phyloP scores from a whole-genome alignment of 768 basidiomycete genomes.

The Tylopilus plumbeoviolaceoides region DNA sequence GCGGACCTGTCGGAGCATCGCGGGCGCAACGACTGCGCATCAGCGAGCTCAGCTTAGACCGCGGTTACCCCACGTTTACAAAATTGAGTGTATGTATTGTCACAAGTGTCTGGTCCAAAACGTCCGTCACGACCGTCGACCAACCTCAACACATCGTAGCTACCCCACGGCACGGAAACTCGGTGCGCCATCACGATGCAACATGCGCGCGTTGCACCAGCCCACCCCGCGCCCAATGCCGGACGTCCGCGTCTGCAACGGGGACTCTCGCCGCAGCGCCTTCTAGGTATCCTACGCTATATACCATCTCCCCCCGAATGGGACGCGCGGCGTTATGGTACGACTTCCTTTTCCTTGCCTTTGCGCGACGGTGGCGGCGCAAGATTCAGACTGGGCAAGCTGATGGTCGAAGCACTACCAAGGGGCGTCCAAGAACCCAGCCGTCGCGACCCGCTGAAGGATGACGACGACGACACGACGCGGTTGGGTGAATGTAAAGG shows the following conservation, averaged over 20 bases:
- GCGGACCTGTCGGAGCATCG: constrained; percentile 14
- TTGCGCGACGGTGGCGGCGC: constrained; percentile 38
- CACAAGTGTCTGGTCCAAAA: constrained; percentile 12
- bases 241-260: neutral
- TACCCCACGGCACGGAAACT: constrained; percentile 3
- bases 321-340: constrained; percentile 8
- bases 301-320: neutral
- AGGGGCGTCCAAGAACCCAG: constrained; percentile 37
- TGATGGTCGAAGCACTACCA: constrained; percentile 28
- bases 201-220: constrained; percentile 1
- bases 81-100: constrained; percentile 2
- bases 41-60: neutral
- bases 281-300: constrained; percentile 1
- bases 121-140: constrained; percentile 10
- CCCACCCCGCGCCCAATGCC: constrained; percentile 3
- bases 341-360: constrained; percentile 43
- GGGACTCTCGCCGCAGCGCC: neutral
- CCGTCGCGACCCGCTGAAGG: constrained; percentile 31
- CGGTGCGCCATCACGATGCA: constrained; percentile 3
- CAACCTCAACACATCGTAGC: neutral
- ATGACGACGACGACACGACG: neutral
- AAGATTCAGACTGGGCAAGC: constrained; percentile 37
- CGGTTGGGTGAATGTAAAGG: constrained; percentile 27
- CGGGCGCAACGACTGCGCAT: neutral
- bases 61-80: no score